Conservation (phyloP, 352 stramenopile species). For the Pythium rhizo-oryzae region DNA sequence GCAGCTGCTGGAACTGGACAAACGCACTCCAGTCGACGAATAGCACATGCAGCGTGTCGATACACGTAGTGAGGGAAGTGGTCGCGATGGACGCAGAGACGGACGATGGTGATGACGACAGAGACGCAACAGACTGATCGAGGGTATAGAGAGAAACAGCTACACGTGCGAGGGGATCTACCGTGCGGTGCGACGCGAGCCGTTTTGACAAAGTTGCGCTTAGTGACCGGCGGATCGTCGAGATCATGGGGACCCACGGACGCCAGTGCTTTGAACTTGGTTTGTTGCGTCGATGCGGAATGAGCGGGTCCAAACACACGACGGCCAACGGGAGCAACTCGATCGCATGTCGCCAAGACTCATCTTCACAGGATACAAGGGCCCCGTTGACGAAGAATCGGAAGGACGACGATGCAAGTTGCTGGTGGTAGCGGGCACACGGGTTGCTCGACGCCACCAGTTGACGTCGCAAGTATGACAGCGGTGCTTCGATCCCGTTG, state of each 20-base stretch:
- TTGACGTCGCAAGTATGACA: constrained; percentile 11
- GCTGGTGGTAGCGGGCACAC: neutral
- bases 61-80: constrained; percentile 9
- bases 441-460: neutral
- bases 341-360: constrained; percentile 4
- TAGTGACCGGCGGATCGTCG: neutral
- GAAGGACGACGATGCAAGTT: constrained; percentile 6
- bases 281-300: neutral
- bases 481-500: neutral
- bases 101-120: neutral
- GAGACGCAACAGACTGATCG: constrained; percentile 11
- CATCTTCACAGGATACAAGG: constrained; percentile 8
- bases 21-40: constrained; percentile 59
- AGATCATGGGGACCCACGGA: constrained; percentile 1
- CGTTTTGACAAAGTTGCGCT: neutral
- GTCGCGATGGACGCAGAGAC: too few relatives aligned
- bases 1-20: constrained; percentile 53
- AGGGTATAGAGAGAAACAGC: constrained; percentile 10
- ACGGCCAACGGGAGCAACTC: constrained; percentile 20
- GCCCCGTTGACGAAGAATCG: constrained; percentile 14
- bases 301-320: constrained; percentile 3
- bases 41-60: too few relatives aligned
- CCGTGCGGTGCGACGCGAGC: neutral
- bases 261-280: neutral
- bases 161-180: neutral